Evolutionary conservation across 306 rosid species (phyloP).

Genomic region (Rosa persica): DNA sequence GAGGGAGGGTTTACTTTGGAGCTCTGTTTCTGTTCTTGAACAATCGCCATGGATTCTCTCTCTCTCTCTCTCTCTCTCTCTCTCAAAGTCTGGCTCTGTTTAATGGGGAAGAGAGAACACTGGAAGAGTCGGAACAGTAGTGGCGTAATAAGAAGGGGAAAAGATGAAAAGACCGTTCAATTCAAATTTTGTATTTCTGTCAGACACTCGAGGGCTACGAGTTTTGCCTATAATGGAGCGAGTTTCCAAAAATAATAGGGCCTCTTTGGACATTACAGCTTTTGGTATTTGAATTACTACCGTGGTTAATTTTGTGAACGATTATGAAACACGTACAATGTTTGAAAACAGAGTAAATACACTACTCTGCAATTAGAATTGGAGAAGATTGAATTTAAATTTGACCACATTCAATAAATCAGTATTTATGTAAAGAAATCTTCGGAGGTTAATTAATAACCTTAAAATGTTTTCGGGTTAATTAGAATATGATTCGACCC

Average conservation of each 20-base stretch:
- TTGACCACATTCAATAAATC: too few relatives aligned
- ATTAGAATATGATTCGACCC: too few relatives aligned
- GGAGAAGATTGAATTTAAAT: too few relatives aligned
- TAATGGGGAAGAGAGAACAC: background rate
- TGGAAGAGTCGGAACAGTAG: background rate
- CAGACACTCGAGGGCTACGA: background rate
- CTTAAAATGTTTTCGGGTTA: too few relatives aligned
- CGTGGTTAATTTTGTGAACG: background rate
- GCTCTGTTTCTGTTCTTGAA: slow-evolving; percentile 13
- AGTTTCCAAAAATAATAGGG: background rate
- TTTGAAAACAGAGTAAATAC: too few relatives aligned
- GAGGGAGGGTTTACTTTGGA: slow-evolving; percentile 13
- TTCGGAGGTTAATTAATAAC: too few relatives aligned
- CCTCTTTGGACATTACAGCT: background rate
- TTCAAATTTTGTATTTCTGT: background rate
- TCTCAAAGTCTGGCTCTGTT: background rate
- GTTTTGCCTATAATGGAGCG: background rate
- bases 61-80: background rate
- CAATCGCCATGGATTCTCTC: slow-evolving; percentile 14
- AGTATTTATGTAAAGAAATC: too few relatives aligned
- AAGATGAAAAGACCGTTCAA: slow-evolving; percentile 2
- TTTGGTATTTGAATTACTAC: background rate
- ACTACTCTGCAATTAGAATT: background rate
- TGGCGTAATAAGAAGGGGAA: background rate
- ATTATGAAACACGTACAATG: background rate